phyloP scores from a whole-genome alignment of 2,329 filamentous ascomycete species.

The Aspergillus novoparasiticus region DNA sequence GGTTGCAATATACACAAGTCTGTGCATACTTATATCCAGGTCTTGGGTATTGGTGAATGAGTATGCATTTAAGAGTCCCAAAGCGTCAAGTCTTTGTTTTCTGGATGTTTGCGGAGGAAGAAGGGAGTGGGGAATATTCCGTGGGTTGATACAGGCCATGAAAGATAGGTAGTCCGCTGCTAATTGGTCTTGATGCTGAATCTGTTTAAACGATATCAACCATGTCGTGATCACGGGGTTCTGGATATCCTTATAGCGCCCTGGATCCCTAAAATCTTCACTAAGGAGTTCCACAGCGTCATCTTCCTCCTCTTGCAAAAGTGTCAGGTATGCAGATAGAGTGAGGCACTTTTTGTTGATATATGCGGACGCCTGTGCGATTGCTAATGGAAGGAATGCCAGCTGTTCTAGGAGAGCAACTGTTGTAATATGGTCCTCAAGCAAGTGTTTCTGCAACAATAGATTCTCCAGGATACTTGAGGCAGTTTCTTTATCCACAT shows the following conservation, averaged over 20 bases:
- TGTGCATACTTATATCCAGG: conserved; percentile 26
- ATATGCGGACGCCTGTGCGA: too few species aligned
- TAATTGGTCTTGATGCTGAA: conserved; percentile 26
- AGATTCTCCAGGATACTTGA: fast-evolving
- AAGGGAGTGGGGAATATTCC: conserved; percentile 36
- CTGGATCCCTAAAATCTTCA: conserved; percentile 11
- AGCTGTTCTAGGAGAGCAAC: too few species aligned
- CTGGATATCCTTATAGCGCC: conserved; percentile 7
- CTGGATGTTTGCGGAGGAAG: conserved; percentile 25
- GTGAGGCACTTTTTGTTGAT: too few species aligned
- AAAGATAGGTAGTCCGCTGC: conserved; percentile 34
- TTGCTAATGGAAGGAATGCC: too few species aligned
- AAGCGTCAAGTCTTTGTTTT: conserved; percentile 28
- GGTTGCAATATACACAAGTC: conserved; percentile 33
- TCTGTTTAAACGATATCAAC: conserved; percentile 15
- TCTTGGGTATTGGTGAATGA: neutral
- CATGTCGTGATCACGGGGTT: conserved; percentile 1
- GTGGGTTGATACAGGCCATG: conserved; percentile 22
- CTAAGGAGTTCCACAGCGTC: conserved; percentile 10
- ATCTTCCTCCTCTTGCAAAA: conserved; percentile 9
- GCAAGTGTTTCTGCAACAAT: too few species aligned
- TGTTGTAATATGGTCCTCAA: too few species aligned
- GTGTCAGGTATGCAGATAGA: neutral
- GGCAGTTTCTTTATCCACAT: conserved; percentile 17
- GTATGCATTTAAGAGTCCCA: conserved; percentile 21